A percentile compares a stretch with the other conserved stretches of the same genome.
These are phyloP conservation scores for Sphagnum magellanicum DNA, from an alignment of 228 moss, liverwort and hornwort species.

Conservation along the genomic window DNA sequence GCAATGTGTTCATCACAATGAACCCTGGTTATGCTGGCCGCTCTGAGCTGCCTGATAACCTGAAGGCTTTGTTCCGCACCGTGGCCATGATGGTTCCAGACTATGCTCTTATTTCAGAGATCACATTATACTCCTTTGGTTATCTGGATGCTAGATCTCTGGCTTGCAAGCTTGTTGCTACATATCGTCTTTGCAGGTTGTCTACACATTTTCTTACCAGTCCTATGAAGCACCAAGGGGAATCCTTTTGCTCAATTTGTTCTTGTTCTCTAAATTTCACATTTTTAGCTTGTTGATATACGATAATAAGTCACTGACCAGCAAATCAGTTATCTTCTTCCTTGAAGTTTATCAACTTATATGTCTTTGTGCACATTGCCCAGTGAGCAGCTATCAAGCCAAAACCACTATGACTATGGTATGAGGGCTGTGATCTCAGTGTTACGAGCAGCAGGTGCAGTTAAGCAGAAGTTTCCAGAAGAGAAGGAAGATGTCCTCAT, in stretches of 20 bases:
- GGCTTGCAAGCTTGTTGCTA: slow-evolving; percentile 68
- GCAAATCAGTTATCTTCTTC: too few species aligned
- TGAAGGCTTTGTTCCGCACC: slow-evolving; percentile 63
- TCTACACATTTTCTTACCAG: not conserved
- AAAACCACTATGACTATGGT: slow-evolving; percentile 73
- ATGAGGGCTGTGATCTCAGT: slow-evolving; percentile 74
- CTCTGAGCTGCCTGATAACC: slow-evolving; percentile 57
- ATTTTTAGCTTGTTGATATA: too few species aligned
- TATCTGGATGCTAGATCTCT: slow-evolving; percentile 55
- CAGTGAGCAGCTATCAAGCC: slow-evolving; percentile 63
- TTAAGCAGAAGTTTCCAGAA: slow-evolving; percentile 53
- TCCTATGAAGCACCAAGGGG: too few species aligned
- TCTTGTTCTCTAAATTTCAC: too few species aligned
- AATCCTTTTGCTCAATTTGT: too few species aligned
- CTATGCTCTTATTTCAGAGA: slow-evolving; percentile 68
- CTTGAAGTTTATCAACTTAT: too few species aligned
- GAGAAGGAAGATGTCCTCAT: slow-evolving; percentile 63
- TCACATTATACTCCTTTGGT: slow-evolving; percentile 63
- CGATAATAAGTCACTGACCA: too few species aligned
- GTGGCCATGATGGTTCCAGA: slow-evolving; percentile 88
- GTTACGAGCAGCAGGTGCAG: slow-evolving; percentile 54
- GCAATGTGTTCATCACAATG: slow-evolving; percentile 78
- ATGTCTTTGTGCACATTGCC: not conserved
- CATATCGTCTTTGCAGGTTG: slow-evolving; percentile 67
- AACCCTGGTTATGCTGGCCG: slow-evolving; percentile 74